Conservation (phyloP, 2,329 filamentous ascomycete genomes). For the Leptosphaerulina australis region DNA sequence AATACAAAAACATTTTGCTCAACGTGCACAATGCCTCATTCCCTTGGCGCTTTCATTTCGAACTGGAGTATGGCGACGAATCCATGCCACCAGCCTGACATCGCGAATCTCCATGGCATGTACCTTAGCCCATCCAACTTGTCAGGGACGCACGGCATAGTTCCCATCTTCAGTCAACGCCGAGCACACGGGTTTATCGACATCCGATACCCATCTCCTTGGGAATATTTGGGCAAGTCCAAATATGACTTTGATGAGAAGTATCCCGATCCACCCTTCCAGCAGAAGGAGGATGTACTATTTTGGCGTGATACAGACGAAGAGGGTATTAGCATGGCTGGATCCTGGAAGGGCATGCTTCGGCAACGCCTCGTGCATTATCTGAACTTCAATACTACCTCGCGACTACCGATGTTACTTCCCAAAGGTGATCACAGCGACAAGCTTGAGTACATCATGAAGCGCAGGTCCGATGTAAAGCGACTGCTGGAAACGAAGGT, state of each 20-base stretch:
- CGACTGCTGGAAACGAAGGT: constrained; percentile 55
- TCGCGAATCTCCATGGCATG: constrained; percentile 75
- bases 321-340: constrained; percentile 59
- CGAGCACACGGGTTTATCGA: constrained; percentile 76
- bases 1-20: constrained; percentile 69
- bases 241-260: constrained; percentile 59
- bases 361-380: constrained; percentile 75
- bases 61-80: constrained; percentile 70
- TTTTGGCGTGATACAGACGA: constrained; percentile 76
- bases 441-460: constrained; percentile 62
- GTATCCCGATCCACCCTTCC: constrained; percentile 61
- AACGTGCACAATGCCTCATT: constrained; percentile 67
- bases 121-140: constrained; percentile 68
- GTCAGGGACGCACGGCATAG: constrained; percentile 66
- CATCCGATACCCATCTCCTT: constrained; percentile 72
- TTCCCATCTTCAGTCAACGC: constrained; percentile 77
- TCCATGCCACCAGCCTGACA: constrained; percentile 77
- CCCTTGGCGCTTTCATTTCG: constrained; percentile 68
- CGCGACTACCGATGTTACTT: constrained; percentile 41
- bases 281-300: constrained; percentile 66
- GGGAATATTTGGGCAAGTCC: constrained; percentile 66
- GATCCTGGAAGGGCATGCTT: constrained; percentile 69
- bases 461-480: constrained; percentile 62
- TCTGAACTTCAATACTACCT: constrained; percentile 39
- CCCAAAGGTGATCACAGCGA: constrained; percentile 56